Conservation (phyloP, 2,329 filamentous ascomycete genomes). For the Alternaria solani region DNA sequence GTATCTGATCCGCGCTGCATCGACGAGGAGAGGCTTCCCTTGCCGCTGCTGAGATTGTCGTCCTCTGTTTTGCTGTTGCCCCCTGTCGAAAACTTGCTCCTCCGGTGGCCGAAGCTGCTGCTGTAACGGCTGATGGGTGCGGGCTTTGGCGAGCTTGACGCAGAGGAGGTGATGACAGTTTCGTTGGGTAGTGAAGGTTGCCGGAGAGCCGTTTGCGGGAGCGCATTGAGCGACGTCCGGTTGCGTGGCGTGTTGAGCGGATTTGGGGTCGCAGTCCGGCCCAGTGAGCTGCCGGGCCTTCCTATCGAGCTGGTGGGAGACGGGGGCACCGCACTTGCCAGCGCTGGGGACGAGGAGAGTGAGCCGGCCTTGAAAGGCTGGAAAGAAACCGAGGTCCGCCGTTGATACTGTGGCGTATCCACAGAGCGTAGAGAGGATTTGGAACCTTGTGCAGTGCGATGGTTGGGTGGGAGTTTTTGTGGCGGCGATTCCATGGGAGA, state of each 20-base stretch:
- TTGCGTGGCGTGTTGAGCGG: constrained; percentile 65
- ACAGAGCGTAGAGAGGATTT: constrained; percentile 60
- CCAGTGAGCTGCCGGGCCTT: constrained; percentile 42
- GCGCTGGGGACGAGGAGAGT: constrained; percentile 84
- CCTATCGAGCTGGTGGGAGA: constrained; percentile 62
- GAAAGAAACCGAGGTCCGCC: constrained; percentile 86
- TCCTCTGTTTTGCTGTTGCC: constrained; percentile 75
- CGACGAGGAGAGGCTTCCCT: constrained; percentile 76
- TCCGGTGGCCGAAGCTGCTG: constrained; percentile 90
- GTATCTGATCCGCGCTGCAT: constrained; percentile 78
- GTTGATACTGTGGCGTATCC: constrained; percentile 62
- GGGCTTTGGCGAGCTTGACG: constrained; percentile 80
- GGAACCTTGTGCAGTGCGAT: constrained; percentile 56
- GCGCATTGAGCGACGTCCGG: constrained; percentile 75
- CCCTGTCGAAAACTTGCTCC: constrained; percentile 78
- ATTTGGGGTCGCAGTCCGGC: constrained; percentile 33
- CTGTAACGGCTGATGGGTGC: constrained; percentile 83
- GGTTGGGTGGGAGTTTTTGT: constrained; percentile 58
- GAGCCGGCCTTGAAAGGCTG: constrained; percentile 97
- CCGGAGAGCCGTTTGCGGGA: constrained; percentile 76
- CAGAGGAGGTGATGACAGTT: constrained; percentile 68
- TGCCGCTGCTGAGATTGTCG: constrained; percentile 81
- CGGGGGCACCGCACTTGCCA: constrained; percentile 58
- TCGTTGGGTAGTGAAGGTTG: constrained; percentile 70
- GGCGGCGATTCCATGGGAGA: constrained; percentile 62